Percentiles rank a stretch among this genome's conserved stretches.
phyloP scores from a whole-genome alignment of 768 basidiomycete genomes.

The Boletus sensibilis region DNA sequence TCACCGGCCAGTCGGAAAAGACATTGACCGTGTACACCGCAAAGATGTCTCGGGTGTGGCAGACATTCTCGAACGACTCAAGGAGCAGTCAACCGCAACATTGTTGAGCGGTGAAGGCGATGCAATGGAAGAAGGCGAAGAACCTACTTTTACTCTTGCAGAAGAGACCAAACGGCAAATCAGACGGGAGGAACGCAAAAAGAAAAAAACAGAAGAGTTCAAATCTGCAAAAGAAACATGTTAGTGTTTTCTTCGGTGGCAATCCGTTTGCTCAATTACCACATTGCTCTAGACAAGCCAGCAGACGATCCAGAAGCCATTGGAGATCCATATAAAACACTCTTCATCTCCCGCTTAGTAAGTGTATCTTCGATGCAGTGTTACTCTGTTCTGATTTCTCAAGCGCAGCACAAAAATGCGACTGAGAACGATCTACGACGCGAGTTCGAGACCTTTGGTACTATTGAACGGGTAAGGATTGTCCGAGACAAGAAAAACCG shows the following conservation, averaged over 20 bases:
- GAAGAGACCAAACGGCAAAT: conserved; percentile 83
- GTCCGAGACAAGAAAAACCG: conserved; percentile 89
- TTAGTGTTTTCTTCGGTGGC: conserved; percentile 41
- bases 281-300: conserved; percentile 73
- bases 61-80: conserved; percentile 64
- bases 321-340: conserved; percentile 97
- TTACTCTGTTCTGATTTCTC: conserved; percentile 14
- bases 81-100: conserved; percentile 72
- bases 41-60: conserved; percentile 82
- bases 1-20: conserved; percentile 77
- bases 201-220: conserved; percentile 72
- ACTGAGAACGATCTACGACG: conserved; percentile 90
- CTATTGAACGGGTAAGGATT: conserved; percentile 91
- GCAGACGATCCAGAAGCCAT: conserved; percentile 86
- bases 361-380: conserved; percentile 13
- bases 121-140: conserved; percentile 82
- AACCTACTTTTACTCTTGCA: conserved; percentile 74
- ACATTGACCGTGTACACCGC: conserved; percentile 67
- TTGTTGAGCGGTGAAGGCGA: conserved; percentile 61
- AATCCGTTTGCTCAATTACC: conserved; percentile 4
- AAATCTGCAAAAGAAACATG: conserved; percentile 83
- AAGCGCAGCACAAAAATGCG: conserved; percentile 78
- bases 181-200: conserved; percentile 73
- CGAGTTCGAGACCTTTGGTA: conserved; percentile 94
- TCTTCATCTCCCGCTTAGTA: conserved; percentile 94